Base-by-base conservation (phyloP, 108 stramenopile genomes). In the Cylindrotheca closterium region DNA sequence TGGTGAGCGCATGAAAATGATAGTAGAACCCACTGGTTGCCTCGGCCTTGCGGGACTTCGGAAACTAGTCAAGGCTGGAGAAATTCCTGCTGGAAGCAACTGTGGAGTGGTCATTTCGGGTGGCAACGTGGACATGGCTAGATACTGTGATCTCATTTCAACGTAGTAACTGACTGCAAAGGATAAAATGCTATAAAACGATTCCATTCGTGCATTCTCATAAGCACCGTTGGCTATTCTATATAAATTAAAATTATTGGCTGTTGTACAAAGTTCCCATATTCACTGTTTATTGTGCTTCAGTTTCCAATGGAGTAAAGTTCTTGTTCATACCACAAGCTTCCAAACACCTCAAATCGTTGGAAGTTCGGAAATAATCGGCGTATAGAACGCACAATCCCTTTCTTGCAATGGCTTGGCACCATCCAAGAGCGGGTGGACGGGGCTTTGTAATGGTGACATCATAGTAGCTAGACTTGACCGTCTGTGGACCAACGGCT, bases 381-480 rank as follows among this genome's bases (percentile, higher is more conserved):
- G 85, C 83, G 58, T 88, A 93, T 28, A 93, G 58, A 2, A 81
- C 78, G 58, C 92, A 93, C 28, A 93, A 71, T 24, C 92, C 92
- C 56, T 78, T 87, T 1, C 92, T 84, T 7, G 92, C 83, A 58
- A 88, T 86, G 17, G 85, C 77, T 61, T 93, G 92, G 74, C 92
- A 93, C 92, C 92, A 93, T 3, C 83, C 92, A 53, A 77, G 54
- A 0, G 74, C 74, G 7, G 88, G 73, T 47, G 77, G 69, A 0
- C 92, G 75, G 22, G 92, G 92, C 72, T 93, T 93, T 45, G 86
- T 93, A 49, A 93, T 89, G 0, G 92, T 93, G 21, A 93, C 86
- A 61, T 93, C 92, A 58, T 93, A 93, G 63, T 93, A 93, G 12
- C 65, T 63, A 34, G 86, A 88, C 65, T 93, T 93, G 50, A 89